Conservation (phyloP, 768 basidiomycete species). For the Termitomyces sp. region DNA sequence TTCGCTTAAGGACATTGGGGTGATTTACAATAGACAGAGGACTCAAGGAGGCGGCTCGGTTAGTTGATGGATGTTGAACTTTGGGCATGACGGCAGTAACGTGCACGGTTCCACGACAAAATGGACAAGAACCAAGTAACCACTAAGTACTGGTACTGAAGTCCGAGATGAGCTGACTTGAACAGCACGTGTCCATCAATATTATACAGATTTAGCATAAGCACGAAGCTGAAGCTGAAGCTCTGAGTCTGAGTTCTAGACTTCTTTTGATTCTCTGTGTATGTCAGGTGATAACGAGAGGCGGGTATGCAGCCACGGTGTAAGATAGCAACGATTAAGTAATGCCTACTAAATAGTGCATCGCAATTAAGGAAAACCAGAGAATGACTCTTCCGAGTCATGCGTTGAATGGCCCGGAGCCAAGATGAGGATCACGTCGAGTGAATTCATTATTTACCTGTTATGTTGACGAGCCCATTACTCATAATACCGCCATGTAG, state of each 20-base stretch:
- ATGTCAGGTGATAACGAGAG: not conserved
- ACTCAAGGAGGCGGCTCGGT: conserved; percentile 22
- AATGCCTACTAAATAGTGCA: not conserved
- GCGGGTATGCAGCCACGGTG: not conserved
- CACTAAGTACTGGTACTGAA: not conserved
- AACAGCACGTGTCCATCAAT: conserved; percentile 12
- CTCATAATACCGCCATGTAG: conserved; percentile 23
- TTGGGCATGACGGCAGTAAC: conserved; percentile 32
- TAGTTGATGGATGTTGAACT: conserved; percentile 21
- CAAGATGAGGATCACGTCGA: conserved; percentile 17
- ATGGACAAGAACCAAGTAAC: conserved; percentile 1
- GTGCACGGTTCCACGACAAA: not conserved
- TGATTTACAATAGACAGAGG: conserved; percentile 25
- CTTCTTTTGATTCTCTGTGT: not conserved
- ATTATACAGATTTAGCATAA: conserved; percentile 8
- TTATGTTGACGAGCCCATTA: conserved; percentile 40
- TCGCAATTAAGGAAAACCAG: not conserved
- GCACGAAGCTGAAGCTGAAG: not conserved
- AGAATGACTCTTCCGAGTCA: not conserved
- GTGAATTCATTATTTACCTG: conserved; percentile 27
- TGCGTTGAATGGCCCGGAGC: not conserved
- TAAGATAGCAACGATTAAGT: conserved; percentile 4
- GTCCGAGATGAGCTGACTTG: not conserved
- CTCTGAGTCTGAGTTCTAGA: not conserved
- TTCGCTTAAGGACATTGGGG: conserved; percentile 47